A percentile compares a stretch with the other conserved stretches of the same genome.
Evolutionary conservation across 78 protist genomes (phyloP).

Genomic region (Dictyostelium capitatum): DNA sequence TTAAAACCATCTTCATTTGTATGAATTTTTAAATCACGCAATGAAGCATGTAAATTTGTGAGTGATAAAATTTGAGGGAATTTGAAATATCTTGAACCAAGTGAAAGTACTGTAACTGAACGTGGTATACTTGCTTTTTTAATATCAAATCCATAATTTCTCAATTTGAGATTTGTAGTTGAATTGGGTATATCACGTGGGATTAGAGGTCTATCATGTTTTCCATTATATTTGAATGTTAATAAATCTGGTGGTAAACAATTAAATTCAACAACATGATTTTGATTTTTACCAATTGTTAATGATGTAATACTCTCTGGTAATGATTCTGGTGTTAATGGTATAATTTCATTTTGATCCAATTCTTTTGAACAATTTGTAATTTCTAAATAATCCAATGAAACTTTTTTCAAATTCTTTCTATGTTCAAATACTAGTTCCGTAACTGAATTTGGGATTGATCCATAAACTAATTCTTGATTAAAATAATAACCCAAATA

Average conservation of each 20-base stretch:
- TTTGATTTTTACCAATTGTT: constrained; percentile 17
- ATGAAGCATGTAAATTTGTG: neutral
- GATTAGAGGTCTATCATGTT: neutral
- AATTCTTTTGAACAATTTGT: neutral
- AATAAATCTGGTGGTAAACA: neutral
- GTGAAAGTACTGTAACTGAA: neutral
- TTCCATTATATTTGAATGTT: neutral
- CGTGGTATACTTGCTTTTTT: neutral
- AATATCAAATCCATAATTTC: neutral
- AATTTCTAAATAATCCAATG: neutral
- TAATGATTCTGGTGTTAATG: neutral
- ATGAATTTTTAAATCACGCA: constrained; percentile 18
- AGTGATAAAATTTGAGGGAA: neutral
- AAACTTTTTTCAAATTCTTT: neutral
- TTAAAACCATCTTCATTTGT: neutral
- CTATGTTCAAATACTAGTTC: neutral
- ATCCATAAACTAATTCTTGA: neutral
- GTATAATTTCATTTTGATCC: constrained; percentile 5
- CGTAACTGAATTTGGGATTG: neutral
- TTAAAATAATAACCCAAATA: neutral
- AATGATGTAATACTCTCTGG: neutral
- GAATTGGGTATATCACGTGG: neutral
- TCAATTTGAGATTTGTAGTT: neutral
- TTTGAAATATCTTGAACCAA: neutral
- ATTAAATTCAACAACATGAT: constrained; percentile 8